A percentile compares a stretch with the other conserved stretches of the same genome.
phyloP scores from a whole-genome alignment of 345 rosid genomes.

The sweet orange (Citrus sinensis) region DNA sequence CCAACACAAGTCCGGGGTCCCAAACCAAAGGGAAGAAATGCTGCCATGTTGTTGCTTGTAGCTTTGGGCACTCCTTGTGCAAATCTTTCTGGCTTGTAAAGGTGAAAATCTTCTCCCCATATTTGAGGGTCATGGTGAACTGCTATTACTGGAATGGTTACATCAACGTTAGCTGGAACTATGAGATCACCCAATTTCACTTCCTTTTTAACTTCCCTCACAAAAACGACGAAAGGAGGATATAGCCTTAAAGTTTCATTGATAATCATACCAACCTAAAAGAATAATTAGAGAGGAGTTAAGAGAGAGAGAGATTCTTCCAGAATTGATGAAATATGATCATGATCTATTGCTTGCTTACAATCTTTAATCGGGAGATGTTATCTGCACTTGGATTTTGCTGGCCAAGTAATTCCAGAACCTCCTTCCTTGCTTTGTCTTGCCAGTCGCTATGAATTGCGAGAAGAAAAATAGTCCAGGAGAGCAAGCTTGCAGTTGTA shows the following conservation, averaged over 20 bases:
- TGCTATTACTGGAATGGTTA: conserved; percentile 17
- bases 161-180: conserved; percentile 12
- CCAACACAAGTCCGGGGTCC: conserved; percentile 35
- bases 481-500: conserved; percentile 21
- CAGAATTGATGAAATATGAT: too few relatives aligned
- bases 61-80: conserved; percentile 29
- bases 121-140: conserved; percentile 24
- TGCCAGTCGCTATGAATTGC: conserved; percentile 45
- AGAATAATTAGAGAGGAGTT: background rate
- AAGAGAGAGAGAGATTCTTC: too few relatives aligned
- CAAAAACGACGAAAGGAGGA: background rate
- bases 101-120: conserved; percentile 34
- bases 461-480: conserved; percentile 39
- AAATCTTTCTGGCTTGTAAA: conserved; percentile 33
- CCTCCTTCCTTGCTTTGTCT: conserved; percentile 40
- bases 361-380: conserved; percentile 21
- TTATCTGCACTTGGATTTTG: conserved; percentile 22
- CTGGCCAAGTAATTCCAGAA: conserved; percentile 25
- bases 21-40: conserved; percentile 29
- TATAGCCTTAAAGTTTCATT: conserved; percentile 36
- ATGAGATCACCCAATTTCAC: conserved; percentile 17
- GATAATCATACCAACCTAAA: conserved; percentile 32
- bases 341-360: conserved; percentile 8
- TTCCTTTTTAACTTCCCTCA: conserved; percentile 11
- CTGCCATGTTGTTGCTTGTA: conserved; percentile 18